Percentiles rank a stretch among this genome's conserved stretches.
Conservation (phyloP, 2,329 filamentous ascomycete genomes). For the Verticillium tricorpus region DNA sequence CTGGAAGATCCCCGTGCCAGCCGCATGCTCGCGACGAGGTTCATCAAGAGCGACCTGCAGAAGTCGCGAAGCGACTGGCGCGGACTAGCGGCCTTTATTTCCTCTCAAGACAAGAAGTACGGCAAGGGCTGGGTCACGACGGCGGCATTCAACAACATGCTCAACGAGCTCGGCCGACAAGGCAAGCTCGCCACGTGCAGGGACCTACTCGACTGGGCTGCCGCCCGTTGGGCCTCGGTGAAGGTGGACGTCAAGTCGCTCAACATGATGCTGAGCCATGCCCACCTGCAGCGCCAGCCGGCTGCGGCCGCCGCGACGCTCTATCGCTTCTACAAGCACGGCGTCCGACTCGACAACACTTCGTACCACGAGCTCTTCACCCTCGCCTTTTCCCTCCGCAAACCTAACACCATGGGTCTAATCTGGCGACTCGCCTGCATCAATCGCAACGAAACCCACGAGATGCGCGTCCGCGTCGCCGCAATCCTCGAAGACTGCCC, state of each 20-base stretch:
- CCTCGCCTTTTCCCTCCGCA: slow-evolving; percentile 26
- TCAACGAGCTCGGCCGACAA: slow-evolving; percentile 38
- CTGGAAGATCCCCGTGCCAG: slow-evolving; percentile 31
- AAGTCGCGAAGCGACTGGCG: slow-evolving; percentile 26
- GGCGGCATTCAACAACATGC: slow-evolving; percentile 29
- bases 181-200: slow-evolving; percentile 22
- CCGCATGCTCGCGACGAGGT: slow-evolving; percentile 32
- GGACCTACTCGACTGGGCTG: slow-evolving; percentile 21
- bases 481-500: background rate
- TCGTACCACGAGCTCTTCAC: slow-evolving; percentile 34
- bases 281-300: slow-evolving; percentile 22
- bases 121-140: slow-evolving; percentile 39
- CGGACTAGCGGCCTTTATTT: slow-evolving; percentile 32
- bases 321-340: slow-evolving; percentile 13
- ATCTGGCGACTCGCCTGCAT: slow-evolving; percentile 28
- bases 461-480: slow-evolving; percentile 21
- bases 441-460: slow-evolving; percentile 15
- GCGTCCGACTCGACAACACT: slow-evolving; percentile 19
- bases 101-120: slow-evolving; percentile 36
- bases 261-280: slow-evolving; percentile 31
- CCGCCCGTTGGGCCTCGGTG: slow-evolving; percentile 11
- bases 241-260: slow-evolving; percentile 21
- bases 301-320: slow-evolving; percentile 26
- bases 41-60: slow-evolving; percentile 39
- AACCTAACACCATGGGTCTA: slow-evolving; percentile 24